Base-by-base conservation (phyloP, 805 yeast species). In the Sugiyamaella marilandica region DNA sequence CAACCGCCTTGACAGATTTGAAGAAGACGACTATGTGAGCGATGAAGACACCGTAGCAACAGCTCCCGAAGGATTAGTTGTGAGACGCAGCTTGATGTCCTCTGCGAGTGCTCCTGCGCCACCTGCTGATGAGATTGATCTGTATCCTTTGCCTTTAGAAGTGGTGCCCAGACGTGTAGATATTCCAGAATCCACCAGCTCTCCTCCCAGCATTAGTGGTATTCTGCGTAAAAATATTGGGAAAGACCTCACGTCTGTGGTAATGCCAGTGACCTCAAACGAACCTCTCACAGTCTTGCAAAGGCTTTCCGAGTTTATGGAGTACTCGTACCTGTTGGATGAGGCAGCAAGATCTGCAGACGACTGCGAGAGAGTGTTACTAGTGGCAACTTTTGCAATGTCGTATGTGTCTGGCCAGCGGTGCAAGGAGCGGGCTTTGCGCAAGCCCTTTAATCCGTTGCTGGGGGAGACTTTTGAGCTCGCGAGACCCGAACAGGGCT, bases 401-500 rank as follows among this genome's bases (percentile, higher is more conserved):
- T 82, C 91, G 24, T 79, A 78, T 53, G 67, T 91, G 8, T 82
- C 97, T 0, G 74, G 85, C 10, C 77, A 81, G 61, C 74, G 97
- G 54, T 79, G 80, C 34, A 90, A 87, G 61, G 83, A 82, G 46
- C 77, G 99, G 60, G 82, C 84, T 50, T 67, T 79, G 37, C 77
- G 99, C 58, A 94, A 94, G 65, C 98, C 99, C 1, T 94, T 94
- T 70, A 94, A 90, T 65, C 98, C 99, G 9, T 74, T 94, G 49
- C 72, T 94, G 16, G 97, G 98, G 18, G 99, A 94, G 66, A 91
- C 97, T 0, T 94, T 70, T 67, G 99, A 94, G 68, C 73, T 88
- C 41, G 94, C 89, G 1, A 77, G 96, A 39, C 96, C 89, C 56
- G 96, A 88, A 62, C 69, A 78, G 48, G 91, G 91, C 0, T 76